phyloP scores from a whole-genome alignment of 1,284 basidiomycete species.

The Puccinia hordei region DNA sequence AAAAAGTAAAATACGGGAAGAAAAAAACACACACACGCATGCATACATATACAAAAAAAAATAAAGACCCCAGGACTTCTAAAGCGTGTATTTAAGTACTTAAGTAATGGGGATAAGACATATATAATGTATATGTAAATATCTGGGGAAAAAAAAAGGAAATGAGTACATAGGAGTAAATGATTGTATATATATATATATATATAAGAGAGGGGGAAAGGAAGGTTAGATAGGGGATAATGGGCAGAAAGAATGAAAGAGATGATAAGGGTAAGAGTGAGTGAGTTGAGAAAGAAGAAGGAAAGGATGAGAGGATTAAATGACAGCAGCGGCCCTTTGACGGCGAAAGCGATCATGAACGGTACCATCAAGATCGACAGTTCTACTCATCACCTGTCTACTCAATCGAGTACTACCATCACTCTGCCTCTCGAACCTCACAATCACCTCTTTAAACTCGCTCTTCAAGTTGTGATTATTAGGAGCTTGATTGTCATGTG shows the following conservation, averaged over 20 bases:
- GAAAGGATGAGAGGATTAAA: neutral
- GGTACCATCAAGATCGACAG: slow-evolving; percentile 34
- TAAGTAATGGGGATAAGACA: no score
- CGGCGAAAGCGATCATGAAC: slow-evolving; percentile 38
- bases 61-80: no score
- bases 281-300: neutral
- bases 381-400: slow-evolving; percentile 14
- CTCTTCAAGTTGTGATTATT: neutral
- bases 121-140: no score
- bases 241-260: neutral
- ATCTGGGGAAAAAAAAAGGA: no score
- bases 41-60: no score
- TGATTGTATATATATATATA: no score
- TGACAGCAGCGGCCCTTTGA: slow-evolving; percentile 30
- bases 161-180: no score
- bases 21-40: no score
- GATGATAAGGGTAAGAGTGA: neutral
- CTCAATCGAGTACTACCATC: slow-evolving; percentile 7
- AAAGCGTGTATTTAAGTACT: no score
- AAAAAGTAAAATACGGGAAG: no score
- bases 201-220: no score
- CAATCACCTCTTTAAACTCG: slow-evolving; percentile 25
- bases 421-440: slow-evolving; percentile 20
- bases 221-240: neutral
- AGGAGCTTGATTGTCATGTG: neutral